A percentile compares a stretch with the other conserved stretches of the same genome.
Evolutionary conservation across 495 filamentous ascomycete species (phyloP).

Genomic region (Penicillium odoratum): DNA sequence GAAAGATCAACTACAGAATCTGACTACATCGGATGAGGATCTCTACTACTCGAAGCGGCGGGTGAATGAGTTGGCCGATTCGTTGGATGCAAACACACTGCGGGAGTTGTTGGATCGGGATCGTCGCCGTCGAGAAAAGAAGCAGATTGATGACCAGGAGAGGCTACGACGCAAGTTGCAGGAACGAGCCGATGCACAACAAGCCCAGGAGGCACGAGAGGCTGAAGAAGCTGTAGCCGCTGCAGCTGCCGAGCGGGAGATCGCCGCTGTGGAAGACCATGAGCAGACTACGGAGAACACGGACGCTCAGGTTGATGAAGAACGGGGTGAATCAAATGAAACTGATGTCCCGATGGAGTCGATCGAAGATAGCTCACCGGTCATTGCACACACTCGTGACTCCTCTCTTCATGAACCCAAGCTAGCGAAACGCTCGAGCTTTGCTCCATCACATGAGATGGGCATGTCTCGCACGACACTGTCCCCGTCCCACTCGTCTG

Average conservation of each 20-base stretch:
- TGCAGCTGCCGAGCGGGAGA: not conserved
- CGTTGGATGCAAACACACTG: constrained; percentile 74
- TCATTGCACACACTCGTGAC: constrained; percentile 41
- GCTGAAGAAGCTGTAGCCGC: constrained; percentile 2
- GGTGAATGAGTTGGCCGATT: constrained; percentile 78
- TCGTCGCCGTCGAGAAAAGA: constrained; percentile 71
- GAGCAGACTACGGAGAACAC: constrained; percentile 9
- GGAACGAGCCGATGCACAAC: constrained; percentile 68
- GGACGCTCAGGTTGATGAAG: constrained; percentile 9
- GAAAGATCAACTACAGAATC: constrained; percentile 44
- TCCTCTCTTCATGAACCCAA: constrained; percentile 37
- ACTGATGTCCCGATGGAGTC: constrained; percentile 22
- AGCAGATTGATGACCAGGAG: constrained; percentile 69
- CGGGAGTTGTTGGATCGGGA: constrained; percentile 86
- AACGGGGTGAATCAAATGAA: constrained; percentile 31
- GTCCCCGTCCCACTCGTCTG: constrained; percentile 57
- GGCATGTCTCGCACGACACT: constrained; percentile 55
- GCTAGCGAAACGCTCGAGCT: constrained; percentile 33
- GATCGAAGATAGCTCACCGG: constrained; percentile 33
- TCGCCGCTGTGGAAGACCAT: not conserved
- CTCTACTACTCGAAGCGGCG: constrained; percentile 63
- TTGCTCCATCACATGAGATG: constrained; percentile 45
- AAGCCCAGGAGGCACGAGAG: constrained; percentile 26
- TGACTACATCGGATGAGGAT: constrained; percentile 59
- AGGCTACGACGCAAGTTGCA: constrained; percentile 67